Percentiles rank a stretch among this genome's conserved stretches.
phyloP scores from a whole-genome alignment of 2,329 filamentous ascomycete species.

The Aureobasidium lini region DNA sequence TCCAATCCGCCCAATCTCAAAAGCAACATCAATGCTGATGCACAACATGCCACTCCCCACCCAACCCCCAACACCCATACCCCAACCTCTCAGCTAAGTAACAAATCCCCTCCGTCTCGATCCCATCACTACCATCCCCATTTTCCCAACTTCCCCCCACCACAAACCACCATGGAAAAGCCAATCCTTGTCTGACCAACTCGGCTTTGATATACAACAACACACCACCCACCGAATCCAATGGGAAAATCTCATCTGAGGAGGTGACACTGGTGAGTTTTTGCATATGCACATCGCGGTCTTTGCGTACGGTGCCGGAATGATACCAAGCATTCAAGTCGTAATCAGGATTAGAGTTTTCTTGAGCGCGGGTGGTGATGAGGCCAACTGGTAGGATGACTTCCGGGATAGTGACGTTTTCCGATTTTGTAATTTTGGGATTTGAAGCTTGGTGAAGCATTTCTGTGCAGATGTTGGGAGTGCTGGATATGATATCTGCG shows the following conservation, averaged over 20 bases:
- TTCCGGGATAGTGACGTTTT: background rate
- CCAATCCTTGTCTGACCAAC: slow-evolving; percentile 28
- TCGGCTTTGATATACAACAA: slow-evolving; percentile 29
- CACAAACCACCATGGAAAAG: slow-evolving; percentile 29
- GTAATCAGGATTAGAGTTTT: background rate
- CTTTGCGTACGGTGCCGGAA: background rate
- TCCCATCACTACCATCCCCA: slow-evolving; percentile 27
- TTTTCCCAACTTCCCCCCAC: slow-evolving; percentile 31
- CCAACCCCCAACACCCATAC: background rate
- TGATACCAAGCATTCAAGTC: slow-evolving; percentile 1
- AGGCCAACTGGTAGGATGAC: background rate
- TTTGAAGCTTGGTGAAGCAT: background rate
- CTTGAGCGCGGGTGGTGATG: background rate
- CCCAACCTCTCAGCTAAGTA: slow-evolving; percentile 18
- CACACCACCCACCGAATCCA: slow-evolving; percentile 32
- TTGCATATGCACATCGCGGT: background rate
- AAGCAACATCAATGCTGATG: background rate
- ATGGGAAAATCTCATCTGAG: slow-evolving; percentile 26
- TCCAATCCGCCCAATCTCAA: too few species aligned
- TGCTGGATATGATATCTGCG: background rate
- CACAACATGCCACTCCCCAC: background rate
- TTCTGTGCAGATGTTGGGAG: background rate
- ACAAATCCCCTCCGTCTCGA: slow-evolving; percentile 33
- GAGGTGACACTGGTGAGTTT: slow-evolving; percentile 21
- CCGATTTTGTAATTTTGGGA: background rate